Conservation (phyloP, 2,329 filamentous ascomycete species). For the Epichloe bromicola region DNA sequence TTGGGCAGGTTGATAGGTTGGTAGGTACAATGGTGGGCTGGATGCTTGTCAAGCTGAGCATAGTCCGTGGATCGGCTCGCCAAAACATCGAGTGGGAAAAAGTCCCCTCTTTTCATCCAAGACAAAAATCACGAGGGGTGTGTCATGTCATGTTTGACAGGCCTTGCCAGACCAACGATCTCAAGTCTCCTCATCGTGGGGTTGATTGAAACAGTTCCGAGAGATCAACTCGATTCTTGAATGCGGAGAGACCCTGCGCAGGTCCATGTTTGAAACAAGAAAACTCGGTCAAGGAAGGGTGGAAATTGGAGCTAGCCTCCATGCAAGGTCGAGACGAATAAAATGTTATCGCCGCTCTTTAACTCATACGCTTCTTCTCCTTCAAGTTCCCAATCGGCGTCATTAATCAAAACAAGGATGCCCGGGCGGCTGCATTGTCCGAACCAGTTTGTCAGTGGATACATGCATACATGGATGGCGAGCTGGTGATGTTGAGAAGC, state of each 20-base stretch:
- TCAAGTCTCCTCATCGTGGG: neutral
- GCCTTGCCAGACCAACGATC: neutral
- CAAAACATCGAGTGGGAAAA: neutral
- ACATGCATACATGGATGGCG: too few relatives aligned
- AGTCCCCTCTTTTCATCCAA: neutral
- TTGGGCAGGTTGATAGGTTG: neutral
- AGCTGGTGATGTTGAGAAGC: neutral
- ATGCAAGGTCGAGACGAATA: conserved; percentile 94
- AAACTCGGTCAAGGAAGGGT: neutral
- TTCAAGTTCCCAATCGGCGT: conserved; percentile 96
- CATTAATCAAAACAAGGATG: conserved; percentile 92
- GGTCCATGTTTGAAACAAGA: neutral
- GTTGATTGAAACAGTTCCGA: neutral
- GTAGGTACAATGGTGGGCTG: neutral
- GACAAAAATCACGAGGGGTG: neutral
- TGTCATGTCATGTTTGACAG: neutral
- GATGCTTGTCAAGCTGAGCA: conserved; percentile 1
- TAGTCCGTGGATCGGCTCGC: neutral
- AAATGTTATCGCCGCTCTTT: conserved; percentile 68
- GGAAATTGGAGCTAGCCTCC: conserved; percentile 49
- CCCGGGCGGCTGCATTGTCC: conserved; percentile 60
- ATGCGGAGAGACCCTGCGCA: neutral
- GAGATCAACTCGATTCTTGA: neutral
- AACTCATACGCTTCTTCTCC: conserved; percentile 85
- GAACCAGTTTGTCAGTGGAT: conserved; percentile 11